A percentile compares a stretch with the other conserved stretches of the same genome.
These are phyloP conservation scores for Trypanosoma rangeli DNA, from an alignment of 208 protist genomes.

Conservation along the genomic window DNA sequence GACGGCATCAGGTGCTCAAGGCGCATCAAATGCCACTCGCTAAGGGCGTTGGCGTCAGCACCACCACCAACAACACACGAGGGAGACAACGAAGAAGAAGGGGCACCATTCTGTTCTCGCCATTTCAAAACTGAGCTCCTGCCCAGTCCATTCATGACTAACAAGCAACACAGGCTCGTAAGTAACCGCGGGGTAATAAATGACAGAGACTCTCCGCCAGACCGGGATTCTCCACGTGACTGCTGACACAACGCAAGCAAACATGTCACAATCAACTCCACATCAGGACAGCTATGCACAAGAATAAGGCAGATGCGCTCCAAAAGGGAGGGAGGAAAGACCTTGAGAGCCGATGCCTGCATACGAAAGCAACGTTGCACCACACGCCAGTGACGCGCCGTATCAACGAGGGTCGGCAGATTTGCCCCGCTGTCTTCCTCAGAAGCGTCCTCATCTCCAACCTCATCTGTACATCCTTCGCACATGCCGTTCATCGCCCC, in stretches of 20 bases:
- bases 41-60: background rate
- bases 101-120: constrained; percentile 21
- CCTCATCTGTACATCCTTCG: background rate
- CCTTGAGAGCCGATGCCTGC: background rate
- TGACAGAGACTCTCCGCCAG: constrained; percentile 7
- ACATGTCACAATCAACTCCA: constrained; percentile 21
- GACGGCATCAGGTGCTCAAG: constrained; percentile 10
- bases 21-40: constrained; percentile 15
- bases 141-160: constrained; percentile 26
- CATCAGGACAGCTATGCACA: constrained; percentile 32
- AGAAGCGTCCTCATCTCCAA: background rate
- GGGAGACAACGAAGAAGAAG: background rate
- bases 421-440: background rate
- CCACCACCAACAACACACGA: background rate
- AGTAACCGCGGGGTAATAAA: constrained; percentile 27
- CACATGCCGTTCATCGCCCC: background rate
- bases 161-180: constrained; percentile 23
- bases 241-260: constrained; percentile 21
- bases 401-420: constrained; percentile 15
- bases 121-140: constrained; percentile 7
- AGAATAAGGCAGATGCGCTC: constrained; percentile 34
- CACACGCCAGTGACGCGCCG: constrained; percentile 17
- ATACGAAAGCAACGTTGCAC: constrained; percentile 12
- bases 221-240: background rate
- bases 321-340: constrained; percentile 21